Conservation (phyloP, 495 filamentous ascomycete species). For the Platismatia glauca region DNA sequence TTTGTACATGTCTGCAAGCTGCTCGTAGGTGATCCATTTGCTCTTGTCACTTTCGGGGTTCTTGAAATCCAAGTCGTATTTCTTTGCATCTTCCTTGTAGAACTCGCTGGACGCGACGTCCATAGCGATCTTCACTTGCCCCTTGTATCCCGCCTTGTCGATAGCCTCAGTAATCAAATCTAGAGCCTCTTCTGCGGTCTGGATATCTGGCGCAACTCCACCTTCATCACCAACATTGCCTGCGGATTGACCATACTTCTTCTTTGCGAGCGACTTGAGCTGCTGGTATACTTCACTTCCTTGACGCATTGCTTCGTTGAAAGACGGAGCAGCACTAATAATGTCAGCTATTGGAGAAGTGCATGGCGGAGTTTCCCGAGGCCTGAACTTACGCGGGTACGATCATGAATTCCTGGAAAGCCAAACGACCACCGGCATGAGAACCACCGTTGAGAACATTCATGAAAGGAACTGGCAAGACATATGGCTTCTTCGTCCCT, state of each 20-base stretch:
- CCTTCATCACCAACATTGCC: conserved; percentile 97
- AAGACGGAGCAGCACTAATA: conserved; percentile 58
- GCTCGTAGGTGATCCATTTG: conserved; percentile 99
- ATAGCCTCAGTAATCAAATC: conserved; percentile 94
- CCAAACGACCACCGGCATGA: conserved; percentile 95
- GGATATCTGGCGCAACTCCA: conserved; percentile 98
- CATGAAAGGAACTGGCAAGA: conserved; percentile 98
- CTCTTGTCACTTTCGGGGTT: conserved; percentile 75
- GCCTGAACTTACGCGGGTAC: conserved; percentile 50
- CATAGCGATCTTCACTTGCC: conserved; percentile 95
- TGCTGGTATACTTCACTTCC: conserved; percentile 96
- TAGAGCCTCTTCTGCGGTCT: conserved; percentile 89
- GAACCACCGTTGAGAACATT: conserved; percentile 99
- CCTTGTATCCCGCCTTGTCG: conserved; percentile 88
- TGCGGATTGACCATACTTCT: conserved; percentile 98
- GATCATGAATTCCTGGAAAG: conserved; percentile 99
- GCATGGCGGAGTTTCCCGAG: not conserved
- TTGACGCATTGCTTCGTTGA: conserved; percentile 92
- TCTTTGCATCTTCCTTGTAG: conserved; percentile 76
- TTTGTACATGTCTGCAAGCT: conserved; percentile 91
- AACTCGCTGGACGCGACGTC: conserved; percentile 98
- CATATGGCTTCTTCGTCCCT: conserved; percentile 99
- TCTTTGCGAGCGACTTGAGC: conserved; percentile 95
- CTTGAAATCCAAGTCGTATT: conserved; percentile 99
- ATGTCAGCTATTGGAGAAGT: conserved; percentile 12